Percentiles rank a stretch among this genome's conserved stretches.
Evolutionary conservation across 2,329 filamentous ascomycete species (phyloP).

Genomic region (Venturiaceae sp.): DNA sequence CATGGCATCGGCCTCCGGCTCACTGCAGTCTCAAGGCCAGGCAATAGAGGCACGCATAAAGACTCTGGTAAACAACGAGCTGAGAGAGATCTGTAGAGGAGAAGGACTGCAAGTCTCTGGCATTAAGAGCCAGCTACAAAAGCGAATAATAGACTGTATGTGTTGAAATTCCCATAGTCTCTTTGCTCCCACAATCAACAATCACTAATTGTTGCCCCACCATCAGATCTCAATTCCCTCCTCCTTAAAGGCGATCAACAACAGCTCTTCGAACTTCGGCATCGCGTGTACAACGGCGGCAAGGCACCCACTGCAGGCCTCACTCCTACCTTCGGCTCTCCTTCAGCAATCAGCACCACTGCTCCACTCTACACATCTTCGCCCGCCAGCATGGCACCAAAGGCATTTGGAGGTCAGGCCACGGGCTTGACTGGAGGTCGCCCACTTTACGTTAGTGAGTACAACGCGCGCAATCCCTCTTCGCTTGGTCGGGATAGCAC

Average conservation of each 20-base stretch:
- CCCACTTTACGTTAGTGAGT: conserved; percentile 10
- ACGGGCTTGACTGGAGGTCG: not conserved
- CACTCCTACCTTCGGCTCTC: not conserved
- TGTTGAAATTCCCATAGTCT: conserved; percentile 16
- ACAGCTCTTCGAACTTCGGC: not conserved
- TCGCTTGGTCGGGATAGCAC: conserved; percentile 8
- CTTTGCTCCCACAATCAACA: not conserved
- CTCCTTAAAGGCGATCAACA: not conserved
- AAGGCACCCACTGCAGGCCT: not conserved
- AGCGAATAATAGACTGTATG: conserved; percentile 69
- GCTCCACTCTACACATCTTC: not conserved
- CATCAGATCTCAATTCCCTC: not conserved
- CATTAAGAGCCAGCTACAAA: conserved; percentile 74
- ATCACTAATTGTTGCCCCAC: not conserved
- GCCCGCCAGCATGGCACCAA: not conserved
- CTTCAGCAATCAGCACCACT: not conserved
- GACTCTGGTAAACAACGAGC: conserved; percentile 51
- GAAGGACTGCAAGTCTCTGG: conserved; percentile 72
- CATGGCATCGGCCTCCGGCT: conserved; percentile 22
- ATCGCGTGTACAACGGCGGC: not conserved
- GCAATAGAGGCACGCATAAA: conserved; percentile 34
- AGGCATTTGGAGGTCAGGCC: not conserved
- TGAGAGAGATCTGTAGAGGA: conserved; percentile 65
- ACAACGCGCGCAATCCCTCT: conserved; percentile 1
- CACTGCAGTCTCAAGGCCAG: conserved; percentile 26